phyloP scores from a whole-genome alignment of 306 rosid genomes.

The Astragalus glycyphyllos region DNA sequence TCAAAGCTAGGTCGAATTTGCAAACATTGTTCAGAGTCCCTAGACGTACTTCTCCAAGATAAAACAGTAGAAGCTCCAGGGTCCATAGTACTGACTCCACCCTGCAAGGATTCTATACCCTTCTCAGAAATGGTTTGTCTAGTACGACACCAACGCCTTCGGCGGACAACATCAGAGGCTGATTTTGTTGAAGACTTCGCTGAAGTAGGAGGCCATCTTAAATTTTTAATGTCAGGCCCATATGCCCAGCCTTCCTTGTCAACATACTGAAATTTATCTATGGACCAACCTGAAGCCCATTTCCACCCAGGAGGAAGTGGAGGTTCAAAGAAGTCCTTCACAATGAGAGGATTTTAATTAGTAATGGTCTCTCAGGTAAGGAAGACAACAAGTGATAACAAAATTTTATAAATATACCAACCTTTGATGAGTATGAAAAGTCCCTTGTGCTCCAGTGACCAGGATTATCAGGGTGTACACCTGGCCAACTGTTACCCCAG shows the following conservation, averaged over 20 bases:
- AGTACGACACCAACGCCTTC: constrained; percentile 75
- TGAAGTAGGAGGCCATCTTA: constrained; percentile 76
- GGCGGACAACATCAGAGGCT: constrained; percentile 69
- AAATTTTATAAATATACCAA: constrained; percentile 37
- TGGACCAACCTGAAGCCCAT: constrained; percentile 76
- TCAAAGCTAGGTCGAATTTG: constrained; percentile 74
- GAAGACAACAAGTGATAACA: constrained; percentile 22
- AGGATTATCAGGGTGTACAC: constrained; percentile 51
- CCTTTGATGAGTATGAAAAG: constrained; percentile 71
- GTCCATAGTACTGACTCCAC: constrained; percentile 52
- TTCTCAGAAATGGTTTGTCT: constrained; percentile 55
- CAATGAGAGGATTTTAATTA: constrained; percentile 43
- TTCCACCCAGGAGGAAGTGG: constrained; percentile 81
- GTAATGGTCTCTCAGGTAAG: constrained; percentile 6
- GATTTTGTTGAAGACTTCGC: constrained; percentile 62
- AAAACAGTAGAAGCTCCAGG: constrained; percentile 76
- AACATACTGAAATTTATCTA: constrained; percentile 70
- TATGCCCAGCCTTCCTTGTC: constrained; percentile 92
- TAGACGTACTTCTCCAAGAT: constrained; percentile 85
- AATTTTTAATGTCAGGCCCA: constrained; percentile 58
- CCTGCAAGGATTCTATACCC: constrained; percentile 48
- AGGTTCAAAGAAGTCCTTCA: constrained; percentile 88
- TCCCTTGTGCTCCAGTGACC: constrained; percentile 76
- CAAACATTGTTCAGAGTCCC: constrained; percentile 72
- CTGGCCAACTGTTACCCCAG: constrained; percentile 69